Percentiles rank a stretch among this genome's conserved stretches.
Conservation (phyloP, 169 alveolate species). For the Plasmodium vinckei region DNA sequence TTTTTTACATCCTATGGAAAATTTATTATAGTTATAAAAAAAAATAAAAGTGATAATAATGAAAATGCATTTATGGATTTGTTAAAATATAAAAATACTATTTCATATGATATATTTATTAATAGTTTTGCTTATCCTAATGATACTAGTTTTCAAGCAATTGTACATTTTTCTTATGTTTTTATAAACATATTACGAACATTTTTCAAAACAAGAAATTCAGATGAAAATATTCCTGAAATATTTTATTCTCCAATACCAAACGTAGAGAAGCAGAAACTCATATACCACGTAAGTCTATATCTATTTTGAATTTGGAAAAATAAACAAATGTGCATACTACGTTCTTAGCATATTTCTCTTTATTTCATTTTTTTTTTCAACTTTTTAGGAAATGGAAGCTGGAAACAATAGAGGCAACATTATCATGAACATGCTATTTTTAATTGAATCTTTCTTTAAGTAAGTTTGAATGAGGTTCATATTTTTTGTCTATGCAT, state of each 20-base stretch:
- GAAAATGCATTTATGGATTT: background rate
- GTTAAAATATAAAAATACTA: constrained; percentile 27
- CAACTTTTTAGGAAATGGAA: constrained; percentile 33
- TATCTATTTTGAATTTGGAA: background rate
- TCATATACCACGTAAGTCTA: constrained; percentile 24
- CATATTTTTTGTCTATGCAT: background rate
- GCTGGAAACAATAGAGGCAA: constrained; percentile 20
- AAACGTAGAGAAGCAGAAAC: constrained; percentile 36
- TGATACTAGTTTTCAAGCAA: constrained; percentile 72
- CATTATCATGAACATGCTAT: constrained; percentile 39
- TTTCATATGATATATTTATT: constrained; percentile 59
- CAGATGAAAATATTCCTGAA: constrained; percentile 66
- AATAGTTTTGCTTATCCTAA: constrained; percentile 71
- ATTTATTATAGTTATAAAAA: constrained; percentile 67
- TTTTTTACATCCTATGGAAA: constrained; percentile 75
- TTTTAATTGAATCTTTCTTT: constrained; percentile 56
- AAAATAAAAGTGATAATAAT: background rate
- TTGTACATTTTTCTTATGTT: constrained; percentile 63
- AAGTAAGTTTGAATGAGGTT: constrained; percentile 21
- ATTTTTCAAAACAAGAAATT: constrained; percentile 45
- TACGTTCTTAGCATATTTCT: background rate
- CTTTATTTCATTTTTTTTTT: constrained; percentile 2
- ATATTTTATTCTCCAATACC: constrained; percentile 22
- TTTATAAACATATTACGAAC: constrained; percentile 41
- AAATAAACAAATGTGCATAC: background rate